phyloP scores from a whole-genome alignment of 129 eudicot genomes.

The Lonicera japonica region DNA sequence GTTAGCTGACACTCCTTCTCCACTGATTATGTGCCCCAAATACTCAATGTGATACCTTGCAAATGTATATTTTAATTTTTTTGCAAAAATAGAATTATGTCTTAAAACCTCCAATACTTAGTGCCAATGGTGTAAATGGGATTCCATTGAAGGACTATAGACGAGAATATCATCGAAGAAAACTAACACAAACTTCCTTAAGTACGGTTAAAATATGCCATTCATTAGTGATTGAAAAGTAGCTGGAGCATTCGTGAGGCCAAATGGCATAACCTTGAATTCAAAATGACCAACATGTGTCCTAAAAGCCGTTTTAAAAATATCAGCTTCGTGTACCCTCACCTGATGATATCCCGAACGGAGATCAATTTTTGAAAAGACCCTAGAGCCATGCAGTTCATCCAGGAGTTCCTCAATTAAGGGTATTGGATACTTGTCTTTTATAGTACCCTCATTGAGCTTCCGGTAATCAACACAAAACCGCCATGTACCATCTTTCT shows the following conservation, averaged over 20 bases:
- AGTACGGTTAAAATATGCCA: neutral
- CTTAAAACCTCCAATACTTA: neutral
- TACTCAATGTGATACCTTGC: neutral
- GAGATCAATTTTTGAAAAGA: no score
- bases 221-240: constrained; percentile 14
- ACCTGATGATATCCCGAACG: no score
- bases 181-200: constrained; percentile 10
- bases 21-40: constrained; percentile 5
- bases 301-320: no score
- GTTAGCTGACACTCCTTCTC: neutral
- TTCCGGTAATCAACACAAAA: no score
- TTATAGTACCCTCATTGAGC: neutral
- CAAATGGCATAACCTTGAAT: no score
- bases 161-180: constrained; percentile 23
- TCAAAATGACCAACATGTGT: no score
- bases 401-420: constrained; percentile 1
- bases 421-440: constrained; percentile 12
- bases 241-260: constrained; percentile 4
- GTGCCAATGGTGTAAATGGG: neutral
- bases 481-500: no score
- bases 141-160: neutral
- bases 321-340: no score
- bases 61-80: constrained; percentile 5
- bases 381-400: no score
- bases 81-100: neutral